Evolutionary conservation across 2,329 filamentous ascomycete genomes (phyloP).

Genomic region (Trichoderma pleuroti): DNA sequence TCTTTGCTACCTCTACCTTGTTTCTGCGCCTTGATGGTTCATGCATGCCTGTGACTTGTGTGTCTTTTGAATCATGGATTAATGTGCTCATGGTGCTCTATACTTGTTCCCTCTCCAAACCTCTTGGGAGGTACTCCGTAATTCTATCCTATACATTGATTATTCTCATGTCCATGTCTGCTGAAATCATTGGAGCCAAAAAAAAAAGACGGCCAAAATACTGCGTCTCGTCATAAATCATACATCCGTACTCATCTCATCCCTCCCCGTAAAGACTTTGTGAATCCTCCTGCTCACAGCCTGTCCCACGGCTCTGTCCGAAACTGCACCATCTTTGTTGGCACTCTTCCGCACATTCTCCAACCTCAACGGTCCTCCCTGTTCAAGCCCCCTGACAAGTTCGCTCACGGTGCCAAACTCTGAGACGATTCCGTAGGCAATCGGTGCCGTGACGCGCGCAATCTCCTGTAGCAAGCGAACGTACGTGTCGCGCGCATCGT

Average conservation of each 20-base stretch:
- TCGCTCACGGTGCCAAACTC: conserved; percentile 57
- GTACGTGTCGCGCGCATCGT: conserved; percentile 64
- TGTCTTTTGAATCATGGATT: background rate
- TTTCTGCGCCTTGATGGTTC: background rate
- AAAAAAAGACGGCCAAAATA: background rate
- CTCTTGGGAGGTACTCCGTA: background rate
- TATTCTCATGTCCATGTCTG: background rate
- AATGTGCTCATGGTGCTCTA: background rate
- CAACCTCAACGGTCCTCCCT: conserved; percentile 57
- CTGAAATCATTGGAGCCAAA: background rate
- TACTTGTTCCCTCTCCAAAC: background rate
- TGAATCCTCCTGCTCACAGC: conserved; percentile 57
- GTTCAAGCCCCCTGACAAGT: conserved; percentile 57
- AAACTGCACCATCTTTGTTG: conserved; percentile 55
- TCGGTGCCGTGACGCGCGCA: conserved; percentile 64
- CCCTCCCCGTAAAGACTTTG: conserved; percentile 57
- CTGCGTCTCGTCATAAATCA: conserved; percentile 27
- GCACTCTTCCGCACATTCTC: conserved; percentile 57
- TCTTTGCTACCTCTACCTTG: background rate
- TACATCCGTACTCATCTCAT: conserved; percentile 54
- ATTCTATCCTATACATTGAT: background rate
- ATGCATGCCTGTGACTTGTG: background rate
- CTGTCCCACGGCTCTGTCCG: conserved; percentile 53
- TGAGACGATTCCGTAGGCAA: conserved; percentile 65
- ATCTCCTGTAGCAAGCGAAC: conserved; percentile 74